These are phyloP conservation scores for Serendipita sp. DNA, from an alignment of 768 basidiomycete species.

Conservation along the genomic window DNA sequence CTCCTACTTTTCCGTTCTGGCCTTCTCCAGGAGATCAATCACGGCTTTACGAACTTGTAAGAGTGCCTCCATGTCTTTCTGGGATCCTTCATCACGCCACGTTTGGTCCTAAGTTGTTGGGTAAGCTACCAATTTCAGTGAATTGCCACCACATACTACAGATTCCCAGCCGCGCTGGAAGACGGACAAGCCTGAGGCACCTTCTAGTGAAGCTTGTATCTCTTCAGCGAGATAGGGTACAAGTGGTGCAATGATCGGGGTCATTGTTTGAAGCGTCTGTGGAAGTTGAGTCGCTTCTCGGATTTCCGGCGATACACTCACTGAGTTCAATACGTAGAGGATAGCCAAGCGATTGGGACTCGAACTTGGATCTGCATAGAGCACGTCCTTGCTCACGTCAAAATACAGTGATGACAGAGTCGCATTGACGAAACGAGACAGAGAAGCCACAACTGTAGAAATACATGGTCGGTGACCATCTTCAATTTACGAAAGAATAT, in stretches of 20 bases:
- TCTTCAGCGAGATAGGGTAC: slow-evolving; percentile 87
- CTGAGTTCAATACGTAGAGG: slow-evolving; percentile 56
- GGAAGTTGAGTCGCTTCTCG: background rate
- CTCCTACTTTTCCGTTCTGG: slow-evolving; percentile 55
- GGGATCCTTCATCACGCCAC: slow-evolving; percentile 47
- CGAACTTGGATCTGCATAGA: slow-evolving; percentile 53
- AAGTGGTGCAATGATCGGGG: slow-evolving; percentile 63
- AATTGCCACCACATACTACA: too few species aligned
- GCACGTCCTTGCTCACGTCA: slow-evolving; percentile 74
- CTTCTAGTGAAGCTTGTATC: slow-evolving; percentile 21
- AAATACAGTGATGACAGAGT: slow-evolving; percentile 86
- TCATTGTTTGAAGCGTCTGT: slow-evolving; percentile 52
- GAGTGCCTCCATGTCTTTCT: slow-evolving; percentile 46
- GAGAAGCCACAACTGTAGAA: slow-evolving; percentile 45
- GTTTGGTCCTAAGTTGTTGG: slow-evolving; percentile 28
- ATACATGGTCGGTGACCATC: slow-evolving; percentile 7
- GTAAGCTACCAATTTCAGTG: too few species aligned
- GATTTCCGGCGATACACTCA: slow-evolving; percentile 18
- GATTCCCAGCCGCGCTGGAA: too few species aligned
- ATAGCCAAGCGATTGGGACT: slow-evolving; percentile 45
- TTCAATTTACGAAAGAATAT: background rate
- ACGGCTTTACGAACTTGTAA: slow-evolving; percentile 46
- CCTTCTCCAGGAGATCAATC: slow-evolving; percentile 55
- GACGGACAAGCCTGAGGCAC: too few species aligned
- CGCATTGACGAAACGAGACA: slow-evolving; percentile 65